Percentiles rank a stretch among this genome's conserved stretches.
Evolutionary conservation across 768 basidiomycete genomes (phyloP).

Genomic region (Termitomyces sp.): DNA sequence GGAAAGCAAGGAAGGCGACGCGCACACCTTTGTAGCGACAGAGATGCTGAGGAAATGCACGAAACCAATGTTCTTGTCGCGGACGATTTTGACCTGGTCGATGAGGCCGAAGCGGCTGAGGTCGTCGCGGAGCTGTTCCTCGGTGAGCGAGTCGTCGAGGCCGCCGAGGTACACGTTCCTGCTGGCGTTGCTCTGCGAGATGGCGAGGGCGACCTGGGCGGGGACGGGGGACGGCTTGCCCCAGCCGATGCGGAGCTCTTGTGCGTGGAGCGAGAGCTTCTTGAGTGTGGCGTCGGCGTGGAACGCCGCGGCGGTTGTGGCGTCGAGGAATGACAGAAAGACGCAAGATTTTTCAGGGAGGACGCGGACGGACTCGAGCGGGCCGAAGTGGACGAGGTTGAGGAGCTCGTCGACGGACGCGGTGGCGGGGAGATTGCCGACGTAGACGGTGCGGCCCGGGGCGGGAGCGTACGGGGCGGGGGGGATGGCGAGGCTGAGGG

Average conservation of each 20-base stretch:
- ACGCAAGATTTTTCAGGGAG: conserved; percentile 97
- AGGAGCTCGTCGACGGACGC: conserved; percentile 97
- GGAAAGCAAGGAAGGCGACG: background rate
- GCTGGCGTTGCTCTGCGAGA: conserved; percentile 88
- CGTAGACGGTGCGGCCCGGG: conserved; percentile 91
- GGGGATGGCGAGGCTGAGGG: conserved; percentile 64
- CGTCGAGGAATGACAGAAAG: conserved; percentile 97
- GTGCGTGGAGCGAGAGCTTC: conserved; percentile 87
- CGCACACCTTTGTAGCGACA: conserved; percentile 85
- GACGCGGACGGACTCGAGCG: conserved; percentile 90
- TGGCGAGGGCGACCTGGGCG: conserved; percentile 79
- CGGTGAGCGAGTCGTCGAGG: conserved; percentile 84
- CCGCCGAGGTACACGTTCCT: conserved; percentile 97
- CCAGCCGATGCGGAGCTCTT: conserved; percentile 99
- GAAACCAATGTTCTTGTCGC: conserved; percentile 99
- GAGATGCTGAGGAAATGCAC: conserved; percentile 97
- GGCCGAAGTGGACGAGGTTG: conserved; percentile 96
- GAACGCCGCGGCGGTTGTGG: conserved; percentile 90
- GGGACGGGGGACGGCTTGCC: conserved; percentile 92
- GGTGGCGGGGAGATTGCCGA: conserved; percentile 92
- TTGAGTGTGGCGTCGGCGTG: conserved; percentile 96
- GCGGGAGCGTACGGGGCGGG: conserved; percentile 53
- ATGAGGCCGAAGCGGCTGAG: conserved; percentile 91
- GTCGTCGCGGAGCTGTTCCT: conserved; percentile 89
- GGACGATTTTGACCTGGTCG: conserved; percentile 98